A percentile compares a stretch with the other conserved stretches of the same genome.
phyloP scores from a whole-genome alignment of 352 stramenopile species.

The Proteromonas lacertae region DNA sequence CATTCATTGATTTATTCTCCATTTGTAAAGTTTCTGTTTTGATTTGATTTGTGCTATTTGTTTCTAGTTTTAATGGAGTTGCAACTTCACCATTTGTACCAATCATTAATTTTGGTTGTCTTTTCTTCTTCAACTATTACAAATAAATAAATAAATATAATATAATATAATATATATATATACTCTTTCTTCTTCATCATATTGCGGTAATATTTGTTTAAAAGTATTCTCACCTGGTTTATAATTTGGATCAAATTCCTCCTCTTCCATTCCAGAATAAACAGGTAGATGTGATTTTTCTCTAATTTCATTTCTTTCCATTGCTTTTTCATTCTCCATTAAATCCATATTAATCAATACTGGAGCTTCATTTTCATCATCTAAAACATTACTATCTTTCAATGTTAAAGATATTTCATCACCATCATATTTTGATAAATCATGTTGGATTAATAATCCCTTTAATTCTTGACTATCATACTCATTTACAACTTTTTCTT shows the following conservation, averaged over 20 bases:
- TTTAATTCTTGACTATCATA: constrained; percentile 33
- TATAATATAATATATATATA: background rate
- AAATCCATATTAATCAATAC: constrained; percentile 23
- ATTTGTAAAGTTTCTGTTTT: background rate
- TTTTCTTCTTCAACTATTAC: too few species aligned
- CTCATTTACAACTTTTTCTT: too few species aligned
- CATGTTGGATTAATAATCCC: constrained; percentile 51
- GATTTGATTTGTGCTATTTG: background rate
- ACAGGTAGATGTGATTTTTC: constrained; percentile 22
- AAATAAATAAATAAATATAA: too few species aligned
- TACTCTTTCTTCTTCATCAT: constrained; percentile 27
- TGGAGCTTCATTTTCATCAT: constrained; percentile 23
- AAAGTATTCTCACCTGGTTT: constrained; percentile 4
- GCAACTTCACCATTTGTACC: too few species aligned
- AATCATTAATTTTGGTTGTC: too few species aligned
- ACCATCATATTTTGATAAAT: constrained; percentile 38
- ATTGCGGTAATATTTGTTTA: constrained; percentile 38
- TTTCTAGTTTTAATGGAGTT: too few species aligned
- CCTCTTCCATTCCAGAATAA: constrained; percentile 75
- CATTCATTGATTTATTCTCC: background rate
- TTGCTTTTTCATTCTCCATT: constrained; percentile 8
- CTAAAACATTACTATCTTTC: constrained; percentile 42
- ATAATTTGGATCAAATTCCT: constrained; percentile 65
- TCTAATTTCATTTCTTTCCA: constrained; percentile 14
- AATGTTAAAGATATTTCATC: constrained; percentile 65